Conservation (phyloP, 805 yeast species). For the Metschnikowia kofuensis region DNA sequence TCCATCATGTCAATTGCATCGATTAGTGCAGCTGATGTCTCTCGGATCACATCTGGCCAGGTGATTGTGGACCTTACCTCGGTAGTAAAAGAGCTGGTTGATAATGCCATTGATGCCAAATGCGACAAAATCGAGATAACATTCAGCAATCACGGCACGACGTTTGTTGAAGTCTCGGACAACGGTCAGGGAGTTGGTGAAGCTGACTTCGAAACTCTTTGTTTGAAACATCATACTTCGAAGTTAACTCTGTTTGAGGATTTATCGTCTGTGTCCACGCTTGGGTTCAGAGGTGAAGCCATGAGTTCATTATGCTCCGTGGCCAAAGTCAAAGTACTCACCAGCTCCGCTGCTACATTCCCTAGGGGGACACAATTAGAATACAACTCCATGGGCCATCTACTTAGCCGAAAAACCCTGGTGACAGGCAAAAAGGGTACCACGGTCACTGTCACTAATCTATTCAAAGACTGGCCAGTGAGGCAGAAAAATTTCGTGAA, state of each 20-base stretch:
- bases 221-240: slow-evolving; percentile 66
- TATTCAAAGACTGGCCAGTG: slow-evolving; percentile 78
- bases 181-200: slow-evolving; percentile 63
- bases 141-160: slow-evolving; percentile 71
- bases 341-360: slow-evolving; percentile 44
- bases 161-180: slow-evolving; percentile 63
- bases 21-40: slow-evolving; percentile 51
- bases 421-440: slow-evolving; percentile 69
- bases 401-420: slow-evolving; percentile 32
- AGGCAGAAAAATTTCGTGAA: slow-evolving; percentile 70
- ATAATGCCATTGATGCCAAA: slow-evolving; percentile 80
- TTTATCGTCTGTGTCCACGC: slow-evolving; percentile 45
- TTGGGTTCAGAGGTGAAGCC: slow-evolving; percentile 84
- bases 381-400: slow-evolving; percentile 54
- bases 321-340: slow-evolving; percentile 43
- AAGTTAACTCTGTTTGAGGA: slow-evolving; percentile 58
- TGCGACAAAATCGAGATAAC: slow-evolving; percentile 65
- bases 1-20: slow-evolving; percentile 18
- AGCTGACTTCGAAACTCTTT: slow-evolving; percentile 51
- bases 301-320: slow-evolving; percentile 66
- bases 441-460: slow-evolving; percentile 48
- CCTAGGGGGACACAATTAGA: slow-evolving; percentile 59
- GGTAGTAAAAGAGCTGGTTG: slow-evolving; percentile 81
- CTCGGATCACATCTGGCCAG: slow-evolving; percentile 86
- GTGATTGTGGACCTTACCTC: slow-evolving; percentile 79